Evolutionary conservation across 805 yeast genomes (phyloP), one percentile per base, ranked within the genome.

Genomic region (Schwanniomyces yamadae): DNA sequence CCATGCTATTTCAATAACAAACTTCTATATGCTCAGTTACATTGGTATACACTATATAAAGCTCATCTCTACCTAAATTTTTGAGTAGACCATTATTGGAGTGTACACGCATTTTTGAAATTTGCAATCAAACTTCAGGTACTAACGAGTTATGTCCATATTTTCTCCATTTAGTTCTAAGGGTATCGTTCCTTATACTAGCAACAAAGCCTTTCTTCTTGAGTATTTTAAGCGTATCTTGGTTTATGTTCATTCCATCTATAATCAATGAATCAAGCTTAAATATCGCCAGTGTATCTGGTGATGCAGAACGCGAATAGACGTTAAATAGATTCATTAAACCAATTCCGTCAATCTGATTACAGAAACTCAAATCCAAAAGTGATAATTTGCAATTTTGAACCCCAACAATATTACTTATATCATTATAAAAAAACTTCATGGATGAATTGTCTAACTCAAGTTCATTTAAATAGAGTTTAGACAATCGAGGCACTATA

Each of bases 321-420:
- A 41, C 40, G 36, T 49, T 47, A 22, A 66, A 52, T 10, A 66
- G 44, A 27, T 52, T 55, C 35, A 68, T 55, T 8, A 68, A 44
- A 1, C 71, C 70, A n/a, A 59, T 56, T 1, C 74, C 74, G 33
- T 58, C 63, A 3, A 68, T 49, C 31, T 41, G 49, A 7, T 31
- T 41, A 34, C 66, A 57, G 31, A 61, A 65, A 36, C 71, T 64
- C n/a, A 68, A 36, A 41, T 68, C 73, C 12, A 66, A 38, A 2
- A 45, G 23, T n/a, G 45, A 45, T 18, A 68, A 45, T 3, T 39
- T 33, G n/a, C 36, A 14, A 5, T 33, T 37, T 4, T 35, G 35
- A 9, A 43, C 24, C 1, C 59, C 55, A n/a, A 41, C 35, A 4
- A 27, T 28, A 10, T 41, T 39, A 10, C 28, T 36, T 7, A 66